Base-by-base conservation (phyloP, 306 rosid genomes). In the Prinsepia uniflora region DNA sequence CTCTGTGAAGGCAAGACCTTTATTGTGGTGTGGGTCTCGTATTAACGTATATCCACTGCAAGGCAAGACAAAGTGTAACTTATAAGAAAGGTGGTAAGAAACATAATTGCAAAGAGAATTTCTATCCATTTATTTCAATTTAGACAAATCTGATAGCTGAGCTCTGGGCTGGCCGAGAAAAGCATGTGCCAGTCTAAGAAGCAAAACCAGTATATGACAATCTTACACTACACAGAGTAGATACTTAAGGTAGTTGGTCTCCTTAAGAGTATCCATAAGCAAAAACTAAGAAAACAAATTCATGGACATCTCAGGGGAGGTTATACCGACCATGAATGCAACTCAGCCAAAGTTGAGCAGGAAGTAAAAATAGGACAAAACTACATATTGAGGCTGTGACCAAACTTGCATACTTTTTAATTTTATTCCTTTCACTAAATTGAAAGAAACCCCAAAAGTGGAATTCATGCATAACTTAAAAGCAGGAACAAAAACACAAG, bases 1-100 rank as follows among this genome's bases (percentile, higher is more conserved):
- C 50, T 89, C 96, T n/a, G 85, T 87, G 81, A 94, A 94, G 48
- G 97, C 97, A 65, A 94, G 84, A 70, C 97, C 98, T 76, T 94
- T 94, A 84, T 94, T 94, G 76, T 83, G 92, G 61, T 85, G 96
- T 24, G 98, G 98, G 73, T 91, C 96, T 67, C 98, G 82, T 89
- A 94, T 79, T 82, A 94, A 83, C 53, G 89, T 68, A 76, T 87
- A 90, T 2, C 98, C 98, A 79, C 98, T 94, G 75, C 72, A 62
- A 52, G 12, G 48, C 45, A 83, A 72, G 57, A 71, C 67, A 41
- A 4, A 64, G 57, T 7, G 75, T 41, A 71, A 76, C 4, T 19
- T 14, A 50, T 54, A 55, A 30, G 55, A 64, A 71, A 40, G 49
- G 69, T 36, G 30, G 45, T n/a, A 58, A 52, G n/a, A 70, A 57